A percentile compares a stretch with the other conserved stretches of the same genome.
Evolutionary conservation across 208 protist genomes (phyloP).

Genomic region (Porcisia deanei): DNA sequence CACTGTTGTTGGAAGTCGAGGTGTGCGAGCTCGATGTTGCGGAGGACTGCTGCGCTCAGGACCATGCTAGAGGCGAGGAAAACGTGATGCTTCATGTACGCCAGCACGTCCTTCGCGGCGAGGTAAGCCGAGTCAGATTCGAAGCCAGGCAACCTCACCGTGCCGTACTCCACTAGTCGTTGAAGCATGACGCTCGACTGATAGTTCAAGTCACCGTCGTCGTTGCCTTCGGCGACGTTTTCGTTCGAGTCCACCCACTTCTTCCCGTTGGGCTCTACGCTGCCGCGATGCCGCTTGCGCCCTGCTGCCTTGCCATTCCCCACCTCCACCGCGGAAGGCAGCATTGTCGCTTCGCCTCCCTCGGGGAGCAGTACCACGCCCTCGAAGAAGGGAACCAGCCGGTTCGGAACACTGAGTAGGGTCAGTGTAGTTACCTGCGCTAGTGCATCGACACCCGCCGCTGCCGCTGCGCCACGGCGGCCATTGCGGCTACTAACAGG

Average conservation of each 20-base stretch:
- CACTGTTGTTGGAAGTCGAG: conserved; percentile 54
- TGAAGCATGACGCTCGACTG: conserved; percentile 10
- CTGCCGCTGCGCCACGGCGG: background rate
- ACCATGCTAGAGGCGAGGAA: conserved; percentile 17
- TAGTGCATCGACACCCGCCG: background rate
- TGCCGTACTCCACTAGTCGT: conserved; percentile 30
- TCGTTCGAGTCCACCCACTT: background rate
- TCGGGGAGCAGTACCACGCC: background rate
- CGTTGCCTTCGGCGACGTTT: background rate
- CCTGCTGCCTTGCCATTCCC: background rate
- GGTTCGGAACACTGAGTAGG: conserved; percentile 20
- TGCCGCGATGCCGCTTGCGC: conserved; percentile 7
- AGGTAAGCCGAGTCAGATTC: conserved; percentile 69
- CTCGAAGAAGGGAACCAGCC: conserved; percentile 13
- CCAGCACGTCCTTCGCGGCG: conserved; percentile 45
- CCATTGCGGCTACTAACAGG: background rate
- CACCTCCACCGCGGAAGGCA: background rate
- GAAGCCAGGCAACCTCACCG: conserved; percentile 47
- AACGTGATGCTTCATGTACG: conserved; percentile 41
- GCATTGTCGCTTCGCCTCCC: background rate
- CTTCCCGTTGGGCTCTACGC: background rate
- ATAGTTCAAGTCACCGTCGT: background rate
- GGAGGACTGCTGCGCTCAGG: conserved; percentile 30
- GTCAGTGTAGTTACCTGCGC: conserved; percentile 21
- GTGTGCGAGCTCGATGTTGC: conserved; percentile 21